phyloP scores from a whole-genome alignment of 192 early-diverging fungal species.

The Chytriomyces sp. region DNA sequence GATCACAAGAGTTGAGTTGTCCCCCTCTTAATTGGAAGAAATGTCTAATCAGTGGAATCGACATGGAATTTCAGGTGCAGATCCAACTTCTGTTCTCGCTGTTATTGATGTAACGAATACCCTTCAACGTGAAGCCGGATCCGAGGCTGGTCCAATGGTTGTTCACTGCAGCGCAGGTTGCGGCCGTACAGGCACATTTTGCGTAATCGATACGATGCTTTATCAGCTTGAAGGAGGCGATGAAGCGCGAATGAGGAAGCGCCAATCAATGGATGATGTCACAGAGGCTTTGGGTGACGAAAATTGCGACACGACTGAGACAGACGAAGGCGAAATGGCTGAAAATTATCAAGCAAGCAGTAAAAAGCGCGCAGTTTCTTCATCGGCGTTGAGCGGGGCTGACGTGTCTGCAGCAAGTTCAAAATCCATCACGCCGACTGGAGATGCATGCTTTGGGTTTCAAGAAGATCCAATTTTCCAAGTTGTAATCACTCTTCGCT shows the following conservation, averaged over 20 bases:
- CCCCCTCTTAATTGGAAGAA: too few relatives aligned
- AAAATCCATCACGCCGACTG: neutral
- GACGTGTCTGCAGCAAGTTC: neutral
- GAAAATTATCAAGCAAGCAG: too few relatives aligned
- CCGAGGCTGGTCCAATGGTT: constrained; percentile 50
- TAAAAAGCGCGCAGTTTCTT: neutral
- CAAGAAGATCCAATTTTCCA: constrained; percentile 43
- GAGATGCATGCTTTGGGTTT: neutral
- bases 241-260: neutral
- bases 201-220: constrained; percentile 50
- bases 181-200: constrained; percentile 64
- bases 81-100: constrained; percentile 40
- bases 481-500: constrained; percentile 52
- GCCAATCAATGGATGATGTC: neutral
- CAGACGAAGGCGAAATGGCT: neutral
- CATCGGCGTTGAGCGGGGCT: neutral
- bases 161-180: constrained; percentile 66
- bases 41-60: too few relatives aligned
- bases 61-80: neutral
- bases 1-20: constrained; percentile 68
- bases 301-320: neutral
- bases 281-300: neutral
- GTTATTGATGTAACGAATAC: constrained; percentile 51
- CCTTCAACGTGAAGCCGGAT: constrained; percentile 20
- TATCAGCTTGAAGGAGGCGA: constrained; percentile 20